Evolutionary conservation across 352 stramenopile genomes (phyloP), one percentile per base, ranked within the genome.

Genomic region (Phytophthora palmivora): DNA sequence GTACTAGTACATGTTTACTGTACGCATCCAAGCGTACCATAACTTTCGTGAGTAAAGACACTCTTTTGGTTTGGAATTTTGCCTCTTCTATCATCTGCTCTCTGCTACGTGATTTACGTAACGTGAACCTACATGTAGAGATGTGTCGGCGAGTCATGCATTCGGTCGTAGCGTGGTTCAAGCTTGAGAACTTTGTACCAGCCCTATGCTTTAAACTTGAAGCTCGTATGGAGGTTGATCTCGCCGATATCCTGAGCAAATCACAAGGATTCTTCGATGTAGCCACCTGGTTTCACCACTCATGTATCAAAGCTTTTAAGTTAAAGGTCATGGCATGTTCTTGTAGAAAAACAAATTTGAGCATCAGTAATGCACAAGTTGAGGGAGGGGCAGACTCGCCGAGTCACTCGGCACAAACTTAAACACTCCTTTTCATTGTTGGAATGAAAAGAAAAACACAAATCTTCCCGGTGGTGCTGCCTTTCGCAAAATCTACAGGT

Each of bases 191-290:
- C 15, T n/a, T n/a, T 12, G 2, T 4, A 10, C 43, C 15, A 36
- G 24, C 42, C 49, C 49, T 57, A 30, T 57, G 36, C 28, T 16
- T 18, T 47, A 38, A 6, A 48, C 15, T 58, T 48, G 36, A 21
- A n/a, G 16, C 48, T 48, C 38, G 24, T 58, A 58, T 30, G 3
- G 15, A 39, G 3, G 1, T 14, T 6, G 16, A n/a, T n/a, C 26
- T 16, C 26, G 8, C 7, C 44, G 26, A 15, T 50, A 50, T 50
- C 47, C 8, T 45, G 33, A 46, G 24, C 52, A 51, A 16, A 59
- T 51, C 52, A 15, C 51, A 22, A 44, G 30, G 24, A 59, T 36
- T 11, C 3, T 10, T 34, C 4, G 10, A n/a, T 21, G 5, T 11
- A 49, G 12, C 18, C 41, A 51, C 6, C 19, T 51, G 52, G 19